Base-by-base conservation (phyloP, 441 rosid genomes). In the Erodium trifolium region DNA sequence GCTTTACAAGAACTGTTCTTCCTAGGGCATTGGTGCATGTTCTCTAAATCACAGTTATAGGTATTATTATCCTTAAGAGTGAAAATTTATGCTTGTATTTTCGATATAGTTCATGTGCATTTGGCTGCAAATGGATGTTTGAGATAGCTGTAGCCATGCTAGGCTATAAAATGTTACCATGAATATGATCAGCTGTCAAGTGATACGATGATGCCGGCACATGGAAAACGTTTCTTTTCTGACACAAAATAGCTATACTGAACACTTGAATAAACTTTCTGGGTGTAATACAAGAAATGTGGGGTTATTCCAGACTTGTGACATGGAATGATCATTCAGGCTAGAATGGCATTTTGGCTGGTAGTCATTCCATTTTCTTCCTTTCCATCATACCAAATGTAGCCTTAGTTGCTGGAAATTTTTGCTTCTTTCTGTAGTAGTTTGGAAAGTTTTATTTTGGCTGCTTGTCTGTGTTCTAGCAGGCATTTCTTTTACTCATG, bases 381-480 rank as follows among this genome's bases (percentile, higher is more conserved):
- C 27, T 23, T 23, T 23, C 27, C 27, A 23, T 23, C 27, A 23
- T 23, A 23, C 27, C 27, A 23, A 23, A 23, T 2, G 27, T 23
- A 23, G 27, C 27, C 27, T 23, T 23, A 23, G 27, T 23, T 23
- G 27, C 27, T 23, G 27, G 27, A 23, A 23, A 23, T 0, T 23
- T 23, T 23, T 23, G 27, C 27, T 23, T 23, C 27, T 23, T 23
- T 23, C 27, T 23, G 27, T 23, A 23, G 27, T 23, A 23, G n/a
- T n/a, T n/a, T 23, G 27, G 27, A 23, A 23, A 23, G 27, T 23
- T 23, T 23, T 23, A 62, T 59, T 68, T 73, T 65, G 34, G 13
- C 63, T 14, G 10, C 63, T 63, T 60, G 67, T 66, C 13, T 68
- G 34, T 68, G 49, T 49, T 63, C 47, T 64, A 41, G 63, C 37